Evolutionary conservation across 2,329 filamentous ascomycete genomes (phyloP).

Genomic region (Aspergillus calidoustus): DNA sequence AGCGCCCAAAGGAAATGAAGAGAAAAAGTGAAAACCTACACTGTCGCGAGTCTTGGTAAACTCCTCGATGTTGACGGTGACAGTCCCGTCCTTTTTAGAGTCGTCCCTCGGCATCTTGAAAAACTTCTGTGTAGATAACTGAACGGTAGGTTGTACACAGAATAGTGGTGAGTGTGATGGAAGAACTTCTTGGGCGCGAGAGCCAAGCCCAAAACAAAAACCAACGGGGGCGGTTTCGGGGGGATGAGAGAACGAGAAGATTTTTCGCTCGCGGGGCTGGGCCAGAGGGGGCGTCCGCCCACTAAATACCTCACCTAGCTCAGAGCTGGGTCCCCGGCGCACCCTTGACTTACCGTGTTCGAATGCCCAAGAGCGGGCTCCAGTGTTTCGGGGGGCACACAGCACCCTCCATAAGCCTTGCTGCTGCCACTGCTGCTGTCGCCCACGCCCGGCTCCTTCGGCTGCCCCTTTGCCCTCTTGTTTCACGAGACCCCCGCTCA

Average conservation of each 20-base stretch:
- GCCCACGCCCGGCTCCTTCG: neutral
- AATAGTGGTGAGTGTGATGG: constrained; percentile 19
- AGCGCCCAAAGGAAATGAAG: constrained; percentile 11
- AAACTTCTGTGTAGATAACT: constrained; percentile 45
- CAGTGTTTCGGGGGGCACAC: constrained; percentile 25
- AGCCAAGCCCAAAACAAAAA: constrained; percentile 15
- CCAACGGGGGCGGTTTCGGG: constrained; percentile 18
- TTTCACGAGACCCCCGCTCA: neutral
- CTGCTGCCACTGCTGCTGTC: neutral
- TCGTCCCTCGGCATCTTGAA: constrained; percentile 53
- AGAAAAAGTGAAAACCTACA: constrained; percentile 60
- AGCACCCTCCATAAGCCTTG: neutral
- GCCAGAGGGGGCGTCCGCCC: constrained; percentile 18
- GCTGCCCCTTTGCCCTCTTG: neutral
- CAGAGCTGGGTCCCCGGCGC: too few relatives aligned
- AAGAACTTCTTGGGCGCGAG: constrained; percentile 11
- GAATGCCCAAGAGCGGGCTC: neutral
- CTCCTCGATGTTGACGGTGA: constrained; percentile 66
- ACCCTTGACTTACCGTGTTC: neutral
- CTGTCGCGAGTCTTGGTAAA: constrained; percentile 81
- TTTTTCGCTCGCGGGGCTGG: constrained; percentile 29
- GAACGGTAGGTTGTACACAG: constrained; percentile 41
- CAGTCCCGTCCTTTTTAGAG: constrained; percentile 39
- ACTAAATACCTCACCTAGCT: constrained; percentile 25
- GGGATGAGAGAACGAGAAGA: constrained; percentile 23